Base-by-base conservation (phyloP, 164 flowering plant genomes). In the Tinospora cordifolia region DNA sequence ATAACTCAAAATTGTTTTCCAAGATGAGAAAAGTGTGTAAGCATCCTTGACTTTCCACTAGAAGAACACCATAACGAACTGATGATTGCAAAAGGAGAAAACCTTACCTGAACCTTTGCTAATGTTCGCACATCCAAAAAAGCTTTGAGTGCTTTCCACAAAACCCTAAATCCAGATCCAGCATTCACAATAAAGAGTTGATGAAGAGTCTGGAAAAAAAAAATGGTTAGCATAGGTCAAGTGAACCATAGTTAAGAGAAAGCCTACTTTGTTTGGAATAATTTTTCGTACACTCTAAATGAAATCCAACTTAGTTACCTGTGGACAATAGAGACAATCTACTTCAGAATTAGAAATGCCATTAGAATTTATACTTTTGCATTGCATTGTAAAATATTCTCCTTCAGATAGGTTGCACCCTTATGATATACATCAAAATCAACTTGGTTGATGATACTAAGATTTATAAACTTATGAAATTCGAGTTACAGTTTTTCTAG, bases 101-200 rank as follows among this genome's bases (percentile, higher is more conserved):
- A 19, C 68, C 72, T 75, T 70, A 84, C 93, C 62, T 81, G 85
- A 71, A 89, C 84, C 72, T 89, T 89, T 22, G 82, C 81, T 38
- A 83, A 60, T 8, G 93, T 89, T 25, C 86, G 83, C 60, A 79
- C 72, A 69, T 87, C 93, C 72, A 89, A 72, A 83, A 88, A 87
- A 22, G 85, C 78, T 78, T 65, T 86, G 46, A 87, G 66, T 21
- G 77, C 88, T 79, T 73, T 83, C 93, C 93, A 89, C 19, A 89
- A 81, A 63, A 80, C 81, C 78, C 74, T 83, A 79, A 89, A 89
- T 21, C 87, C 90, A 71, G 89, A 81, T 75, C 90, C 90, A 69
- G 93, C 93, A 82, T 89, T 89, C 44, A 89, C 71, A 62, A 89
- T 84, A 72, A 86, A 89, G 24, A 89, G 81, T 63, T 47, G 81